These are phyloP conservation scores for Chamaecrista fasciculata DNA, from an alignment of 306 rosid genomes.

Conservation along the genomic window DNA sequence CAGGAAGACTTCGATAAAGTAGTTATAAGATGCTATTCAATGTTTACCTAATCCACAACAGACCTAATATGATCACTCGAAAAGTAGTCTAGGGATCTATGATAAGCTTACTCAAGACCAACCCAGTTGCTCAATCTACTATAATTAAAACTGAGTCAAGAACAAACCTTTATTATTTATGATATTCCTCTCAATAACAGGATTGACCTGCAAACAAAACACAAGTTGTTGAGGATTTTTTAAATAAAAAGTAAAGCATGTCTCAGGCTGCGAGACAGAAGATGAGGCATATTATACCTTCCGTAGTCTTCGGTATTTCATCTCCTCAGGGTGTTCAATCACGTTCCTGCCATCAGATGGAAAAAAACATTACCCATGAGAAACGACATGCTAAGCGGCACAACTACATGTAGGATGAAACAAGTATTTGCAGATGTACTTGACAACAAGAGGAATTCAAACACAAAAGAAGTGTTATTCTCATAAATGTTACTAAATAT, in stretches of 20 bases:
- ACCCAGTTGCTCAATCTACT: background rate
- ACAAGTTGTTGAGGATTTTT: constrained; percentile 4
- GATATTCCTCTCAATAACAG: constrained; percentile 64
- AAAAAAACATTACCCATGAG: constrained; percentile 6
- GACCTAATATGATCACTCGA: background rate
- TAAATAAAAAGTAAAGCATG: constrained; percentile 9
- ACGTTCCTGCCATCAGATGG: constrained; percentile 60
- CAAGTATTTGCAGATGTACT: constrained; percentile 7
- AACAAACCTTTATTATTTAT: constrained; percentile 65
- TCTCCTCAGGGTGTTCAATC: constrained; percentile 77
- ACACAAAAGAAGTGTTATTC: background rate
- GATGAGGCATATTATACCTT: constrained; percentile 51
- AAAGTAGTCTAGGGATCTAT: background rate
- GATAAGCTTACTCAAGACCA: background rate
- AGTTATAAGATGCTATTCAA: background rate
- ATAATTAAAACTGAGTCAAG: constrained; percentile 14
- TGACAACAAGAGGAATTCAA: constrained; percentile 9
- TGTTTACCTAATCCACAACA: background rate
- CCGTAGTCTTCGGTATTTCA: constrained; percentile 66
- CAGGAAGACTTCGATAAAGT: background rate
- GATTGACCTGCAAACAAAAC: constrained; percentile 70
- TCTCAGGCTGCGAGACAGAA: background rate
- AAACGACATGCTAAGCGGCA: constrained; percentile 23
- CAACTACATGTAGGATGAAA: background rate
- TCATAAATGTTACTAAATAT: background rate